Base-by-base conservation (phyloP, 169 alveolate species). In the Cyclospora cayetanensis region DNA sequence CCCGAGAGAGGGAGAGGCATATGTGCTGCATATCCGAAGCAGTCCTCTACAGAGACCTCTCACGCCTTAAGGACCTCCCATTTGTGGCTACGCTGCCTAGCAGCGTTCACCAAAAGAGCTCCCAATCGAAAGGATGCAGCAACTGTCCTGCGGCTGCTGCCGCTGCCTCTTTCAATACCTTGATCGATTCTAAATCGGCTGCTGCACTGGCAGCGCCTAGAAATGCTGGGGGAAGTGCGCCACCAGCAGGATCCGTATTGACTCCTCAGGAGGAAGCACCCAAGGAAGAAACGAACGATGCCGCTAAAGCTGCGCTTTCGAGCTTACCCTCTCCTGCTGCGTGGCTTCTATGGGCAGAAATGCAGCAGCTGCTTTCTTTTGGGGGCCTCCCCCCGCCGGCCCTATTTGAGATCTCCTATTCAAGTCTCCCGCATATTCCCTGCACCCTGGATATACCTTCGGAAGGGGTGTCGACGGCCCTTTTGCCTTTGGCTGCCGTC, bases 131-230 rank as follows among this genome's bases (percentile, higher is more conserved):
- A n/a, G n/a, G n/a, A n/a, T 65, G 41, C 15, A 27, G 20, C 20
- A 37, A 18, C 2, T 65, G 77, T 31, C 77, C 77, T 27, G 77
- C 77, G 25, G 77, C 77, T 65, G 77, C 77, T 65, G 80, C 80
- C 4, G 80, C 52, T 18, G 80, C 46, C 9, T n/a, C n/a, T n/a
- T n/a, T n/a, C n/a, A n/a, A n/a, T n/a, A n/a, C n/a, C n/a, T n/a
- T n/a, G n/a, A n/a, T n/a, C n/a, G n/a, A n/a, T n/a, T n/a, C n/a
- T n/a, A 9, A 5, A 68, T 29, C 27, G 18, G 80, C 80, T 34
- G 80, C 80, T 34, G 80, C 80, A 68, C 31, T 12, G 2, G 52
- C 80, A 34, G 52, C 52, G 18, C 52, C 80, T 29, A 68, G 25
- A 3, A 34, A 27, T 34, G 18, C n/a, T 18, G 4, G 46, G 52